phyloP scores from a whole-genome alignment of 2,329 filamentous ascomycete species.

The Colletotrichum noveboracense region DNA sequence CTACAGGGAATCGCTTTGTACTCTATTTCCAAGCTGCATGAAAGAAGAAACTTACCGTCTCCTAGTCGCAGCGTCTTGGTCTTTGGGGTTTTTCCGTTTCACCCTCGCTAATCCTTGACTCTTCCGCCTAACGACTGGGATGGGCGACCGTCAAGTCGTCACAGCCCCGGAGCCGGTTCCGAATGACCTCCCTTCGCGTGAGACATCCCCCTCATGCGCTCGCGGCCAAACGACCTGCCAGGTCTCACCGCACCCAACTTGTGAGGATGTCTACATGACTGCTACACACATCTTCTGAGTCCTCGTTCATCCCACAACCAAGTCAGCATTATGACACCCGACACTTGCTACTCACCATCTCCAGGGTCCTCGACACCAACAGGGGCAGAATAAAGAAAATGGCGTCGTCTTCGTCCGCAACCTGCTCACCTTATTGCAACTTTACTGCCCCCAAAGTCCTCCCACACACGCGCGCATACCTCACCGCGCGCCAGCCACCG shows the following conservation, averaged over 20 bases:
- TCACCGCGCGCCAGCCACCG: slow-evolving; percentile 10
- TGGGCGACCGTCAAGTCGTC: background rate
- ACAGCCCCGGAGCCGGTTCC: slow-evolving; percentile 17
- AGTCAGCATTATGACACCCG: slow-evolving; percentile 12
- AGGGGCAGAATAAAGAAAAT: background rate
- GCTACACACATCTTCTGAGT: background rate
- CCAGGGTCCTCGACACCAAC: background rate
- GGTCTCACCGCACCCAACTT: slow-evolving; percentile 18
- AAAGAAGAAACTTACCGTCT: background rate
- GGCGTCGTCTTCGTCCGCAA: background rate
- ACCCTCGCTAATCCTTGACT: background rate
- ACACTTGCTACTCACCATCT: background rate
- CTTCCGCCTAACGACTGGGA: background rate
- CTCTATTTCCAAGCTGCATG: background rate
- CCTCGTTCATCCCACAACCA: slow-evolving; percentile 10
- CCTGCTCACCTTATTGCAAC: background rate
- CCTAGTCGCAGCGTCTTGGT: background rate
- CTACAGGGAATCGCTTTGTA: background rate
- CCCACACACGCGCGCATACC: background rate
- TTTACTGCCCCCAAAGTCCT: background rate
- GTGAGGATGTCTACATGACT: slow-evolving; percentile 20
- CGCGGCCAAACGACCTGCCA: slow-evolving; percentile 13
- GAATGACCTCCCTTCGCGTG: slow-evolving; percentile 16
- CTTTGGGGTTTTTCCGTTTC: background rate
- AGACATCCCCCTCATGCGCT: slow-evolving; percentile 22